Conservation (phyloP, 1,139 yeast genomes). For the Geotrichum phurueaensis region DNA sequence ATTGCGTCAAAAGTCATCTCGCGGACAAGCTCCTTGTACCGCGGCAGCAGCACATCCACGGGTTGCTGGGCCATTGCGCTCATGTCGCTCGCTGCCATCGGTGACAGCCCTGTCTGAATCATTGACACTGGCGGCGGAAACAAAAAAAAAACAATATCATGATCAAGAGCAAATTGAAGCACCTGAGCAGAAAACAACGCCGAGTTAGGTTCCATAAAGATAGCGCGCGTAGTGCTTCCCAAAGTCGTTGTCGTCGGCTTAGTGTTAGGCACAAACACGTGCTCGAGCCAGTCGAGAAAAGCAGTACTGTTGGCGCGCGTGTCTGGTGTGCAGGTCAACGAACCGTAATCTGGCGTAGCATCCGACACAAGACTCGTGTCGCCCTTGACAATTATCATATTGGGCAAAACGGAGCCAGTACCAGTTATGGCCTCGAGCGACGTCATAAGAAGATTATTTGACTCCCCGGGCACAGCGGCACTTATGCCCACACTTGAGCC, state of each 20-base stretch:
- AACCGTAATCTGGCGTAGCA: conserved; percentile 6
- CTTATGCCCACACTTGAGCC: not conserved
- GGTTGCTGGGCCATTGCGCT: conserved; percentile 4
- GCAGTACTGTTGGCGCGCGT: conserved; percentile 12
- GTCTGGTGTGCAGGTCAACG: conserved; percentile 9
- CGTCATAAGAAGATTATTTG: not conserved
- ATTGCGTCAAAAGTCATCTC: not conserved
- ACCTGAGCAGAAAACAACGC: conserved; percentile 14
- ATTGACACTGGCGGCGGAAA: conserved; percentile 8
- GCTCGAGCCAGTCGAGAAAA: conserved; percentile 16
- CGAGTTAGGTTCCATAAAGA: conserved; percentile 13
- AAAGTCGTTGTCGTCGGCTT: not conserved
- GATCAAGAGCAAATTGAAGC: conserved; percentile 14
- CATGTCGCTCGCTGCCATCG: not conserved
- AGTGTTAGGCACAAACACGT: conserved; percentile 11
- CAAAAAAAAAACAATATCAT: conserved; percentile 13
- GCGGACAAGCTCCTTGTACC: not conserved
- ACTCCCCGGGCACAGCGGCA: not conserved
- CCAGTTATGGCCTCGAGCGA: conserved; percentile 10
- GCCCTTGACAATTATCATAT: conserved; percentile 9
- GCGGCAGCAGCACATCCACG: conserved; percentile 3
- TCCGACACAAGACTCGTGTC: not conserved
- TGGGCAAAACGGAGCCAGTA: not conserved
- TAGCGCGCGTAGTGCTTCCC: conserved; percentile 6
- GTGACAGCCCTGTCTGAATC: not conserved